Evolutionary conservation across 2,329 filamentous ascomycete genomes (phyloP).

Genomic region (Periconia sp.): DNA sequence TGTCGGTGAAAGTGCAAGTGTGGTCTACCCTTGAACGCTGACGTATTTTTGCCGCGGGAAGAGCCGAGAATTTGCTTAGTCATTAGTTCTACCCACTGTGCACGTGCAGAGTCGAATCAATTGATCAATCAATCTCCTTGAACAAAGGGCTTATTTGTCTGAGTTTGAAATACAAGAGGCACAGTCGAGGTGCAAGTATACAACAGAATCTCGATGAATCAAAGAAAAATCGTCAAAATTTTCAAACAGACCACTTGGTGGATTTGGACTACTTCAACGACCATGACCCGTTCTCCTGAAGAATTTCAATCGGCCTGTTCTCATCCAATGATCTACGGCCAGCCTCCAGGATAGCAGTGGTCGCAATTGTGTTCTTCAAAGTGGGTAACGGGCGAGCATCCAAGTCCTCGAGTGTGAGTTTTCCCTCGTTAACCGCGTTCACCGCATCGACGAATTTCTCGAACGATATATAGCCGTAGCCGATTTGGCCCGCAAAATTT

Average conservation of each 20-base stretch:
- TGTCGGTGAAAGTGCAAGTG: conserved; percentile 16
- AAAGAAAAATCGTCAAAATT: background rate
- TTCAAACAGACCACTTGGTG: background rate
- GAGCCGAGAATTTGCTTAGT: conserved; percentile 6
- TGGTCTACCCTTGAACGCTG: conserved; percentile 3
- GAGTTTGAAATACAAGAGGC: background rate
- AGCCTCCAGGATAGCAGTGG: conserved; percentile 87
- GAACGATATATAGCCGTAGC: conserved; percentile 91
- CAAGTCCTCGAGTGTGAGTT: conserved; percentile 71
- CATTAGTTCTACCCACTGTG: background rate
- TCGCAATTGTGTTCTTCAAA: conserved; percentile 84
- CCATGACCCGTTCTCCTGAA: conserved; percentile 67
- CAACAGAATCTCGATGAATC: too few relatives aligned
- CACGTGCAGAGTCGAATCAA: background rate
- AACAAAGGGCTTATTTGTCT: too few relatives aligned
- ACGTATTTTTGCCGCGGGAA: conserved; percentile 15
- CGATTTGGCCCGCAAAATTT: conserved; percentile 87
- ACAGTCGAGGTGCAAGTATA: too few relatives aligned
- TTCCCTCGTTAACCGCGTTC: conserved; percentile 73
- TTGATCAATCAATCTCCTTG: too few relatives aligned
- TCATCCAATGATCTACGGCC: conserved; percentile 84
- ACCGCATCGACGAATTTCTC: conserved; percentile 95
- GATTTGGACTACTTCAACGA: conserved; percentile 56
- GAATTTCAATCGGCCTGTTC: conserved; percentile 74
- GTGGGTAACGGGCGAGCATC: conserved; percentile 83